Conservation (phyloP, 2,329 filamentous ascomycete species). For the Xenoacremonium recifei region DNA sequence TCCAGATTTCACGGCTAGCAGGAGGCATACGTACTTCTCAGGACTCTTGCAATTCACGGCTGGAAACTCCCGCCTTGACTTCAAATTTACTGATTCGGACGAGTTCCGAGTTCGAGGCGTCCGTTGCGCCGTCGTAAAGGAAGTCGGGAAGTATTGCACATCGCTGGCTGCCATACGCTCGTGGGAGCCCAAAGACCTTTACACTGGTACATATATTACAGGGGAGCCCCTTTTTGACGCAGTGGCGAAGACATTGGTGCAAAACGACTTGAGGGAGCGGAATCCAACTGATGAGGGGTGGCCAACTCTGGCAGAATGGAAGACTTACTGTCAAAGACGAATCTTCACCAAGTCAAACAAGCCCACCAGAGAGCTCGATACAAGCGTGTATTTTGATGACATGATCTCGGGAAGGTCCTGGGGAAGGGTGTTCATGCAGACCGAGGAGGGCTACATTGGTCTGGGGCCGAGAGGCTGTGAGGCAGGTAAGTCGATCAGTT, state of each 20-base stretch:
- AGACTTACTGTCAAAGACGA: slow-evolving; percentile 1
- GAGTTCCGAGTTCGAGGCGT: not conserved
- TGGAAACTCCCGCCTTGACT: not conserved
- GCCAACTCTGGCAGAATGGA: slow-evolving; percentile 3
- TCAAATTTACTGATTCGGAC: not conserved
- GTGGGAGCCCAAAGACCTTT: slow-evolving; percentile 3
- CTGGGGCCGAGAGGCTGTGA: not conserved
- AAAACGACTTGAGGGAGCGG: too few relatives aligned
- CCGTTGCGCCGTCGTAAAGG: not conserved
- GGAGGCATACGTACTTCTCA: not conserved
- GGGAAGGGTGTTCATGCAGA: not conserved
- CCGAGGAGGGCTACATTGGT: slow-evolving; percentile 1
- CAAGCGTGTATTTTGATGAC: not conserved
- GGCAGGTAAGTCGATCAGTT: not conserved
- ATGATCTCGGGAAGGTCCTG: not conserved
- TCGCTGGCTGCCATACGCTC: not conserved
- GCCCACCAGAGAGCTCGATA: not conserved
- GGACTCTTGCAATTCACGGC: slow-evolving; percentile 1
- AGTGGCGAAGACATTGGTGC: slow-evolving; percentile 1
- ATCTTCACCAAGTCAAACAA: not conserved
- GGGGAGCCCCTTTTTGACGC: slow-evolving; percentile 5
- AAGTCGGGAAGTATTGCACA: not conserved
- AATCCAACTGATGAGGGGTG: slow-evolving; percentile 2
- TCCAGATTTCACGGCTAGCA: not conserved
- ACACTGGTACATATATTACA: not conserved